Conservation (phyloP, 441 rosid genomes). For the Corymbia citriodora region DNA sequence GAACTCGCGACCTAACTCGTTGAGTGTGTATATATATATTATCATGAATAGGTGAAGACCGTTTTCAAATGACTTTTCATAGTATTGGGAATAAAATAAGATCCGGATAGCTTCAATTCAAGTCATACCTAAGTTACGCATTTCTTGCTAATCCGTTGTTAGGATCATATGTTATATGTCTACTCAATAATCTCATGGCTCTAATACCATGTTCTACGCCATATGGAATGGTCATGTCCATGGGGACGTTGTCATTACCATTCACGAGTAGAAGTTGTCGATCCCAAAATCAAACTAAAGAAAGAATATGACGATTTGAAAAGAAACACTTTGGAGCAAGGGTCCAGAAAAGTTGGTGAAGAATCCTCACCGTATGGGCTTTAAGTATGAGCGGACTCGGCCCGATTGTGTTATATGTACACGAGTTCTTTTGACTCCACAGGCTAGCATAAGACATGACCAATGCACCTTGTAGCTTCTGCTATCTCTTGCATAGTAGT, state of each 20-base stretch:
- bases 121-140: neutral
- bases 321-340: neutral
- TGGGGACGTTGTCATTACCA: neutral
- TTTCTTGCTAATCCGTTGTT: neutral
- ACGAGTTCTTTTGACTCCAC: no score
- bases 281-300: neutral
- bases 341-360: neutral
- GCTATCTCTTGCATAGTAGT: no score
- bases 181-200: neutral
- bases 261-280: neutral
- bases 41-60: no score
- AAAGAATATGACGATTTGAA: neutral
- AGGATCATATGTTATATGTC: neutral
- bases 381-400: neutral
- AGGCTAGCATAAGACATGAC: no score
- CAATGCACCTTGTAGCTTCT: no score
- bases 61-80: no score
- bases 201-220: neutral
- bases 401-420: rapidly evolving
- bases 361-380: neutral
- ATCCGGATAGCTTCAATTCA: neutral
- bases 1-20: neutral
- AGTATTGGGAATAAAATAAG: no score
- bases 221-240: no score
- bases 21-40: no score